Percentiles rank a stretch among this genome's conserved stretches.
These are phyloP conservation scores for Zhuliangozyma parablackwelliae DNA, from an alignment of 1,139 yeast genomes.

Conservation along the genomic window DNA sequence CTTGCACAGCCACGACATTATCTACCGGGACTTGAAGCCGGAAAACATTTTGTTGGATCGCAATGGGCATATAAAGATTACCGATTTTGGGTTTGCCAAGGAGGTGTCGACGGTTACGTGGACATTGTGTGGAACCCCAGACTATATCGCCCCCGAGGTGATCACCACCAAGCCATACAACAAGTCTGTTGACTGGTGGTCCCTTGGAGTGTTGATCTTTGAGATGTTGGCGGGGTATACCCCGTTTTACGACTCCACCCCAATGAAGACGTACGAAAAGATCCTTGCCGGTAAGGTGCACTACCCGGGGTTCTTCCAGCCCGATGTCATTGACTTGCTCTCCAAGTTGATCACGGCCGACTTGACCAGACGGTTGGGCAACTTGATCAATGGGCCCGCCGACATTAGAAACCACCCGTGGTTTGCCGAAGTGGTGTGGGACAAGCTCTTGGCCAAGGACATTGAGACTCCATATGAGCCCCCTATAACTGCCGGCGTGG, in stretches of 20 bases:
- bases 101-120: constrained; percentile 57
- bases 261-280: constrained; percentile 60
- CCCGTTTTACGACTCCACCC: constrained; percentile 58
- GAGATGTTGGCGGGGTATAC: constrained; percentile 64
- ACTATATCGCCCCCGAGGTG: constrained; percentile 62
- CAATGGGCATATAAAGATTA: constrained; percentile 56
- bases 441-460: constrained; percentile 50
- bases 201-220: constrained; percentile 54
- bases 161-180: constrained; percentile 59
- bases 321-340: constrained; percentile 50
- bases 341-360: constrained; percentile 50
- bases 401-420: constrained; percentile 56
- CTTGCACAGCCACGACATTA: constrained; percentile 53
- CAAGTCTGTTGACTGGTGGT: constrained; percentile 65
- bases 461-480: constrained; percentile 65
- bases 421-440: constrained; percentile 62
- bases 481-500: constrained; percentile 58
- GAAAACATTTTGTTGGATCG: constrained; percentile 55
- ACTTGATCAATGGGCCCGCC: constrained; percentile 53
- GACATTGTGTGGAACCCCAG: constrained; percentile 63
- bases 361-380: constrained; percentile 53
- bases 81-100: constrained; percentile 62
- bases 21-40: constrained; percentile 59
- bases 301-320: constrained; percentile 47
- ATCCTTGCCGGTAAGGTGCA: constrained; percentile 50